A percentile compares a stretch with the other conserved stretches of the same genome.
Conservation (phyloP, 1,284 basidiomycete species). For the Pterulicium gracile region DNA sequence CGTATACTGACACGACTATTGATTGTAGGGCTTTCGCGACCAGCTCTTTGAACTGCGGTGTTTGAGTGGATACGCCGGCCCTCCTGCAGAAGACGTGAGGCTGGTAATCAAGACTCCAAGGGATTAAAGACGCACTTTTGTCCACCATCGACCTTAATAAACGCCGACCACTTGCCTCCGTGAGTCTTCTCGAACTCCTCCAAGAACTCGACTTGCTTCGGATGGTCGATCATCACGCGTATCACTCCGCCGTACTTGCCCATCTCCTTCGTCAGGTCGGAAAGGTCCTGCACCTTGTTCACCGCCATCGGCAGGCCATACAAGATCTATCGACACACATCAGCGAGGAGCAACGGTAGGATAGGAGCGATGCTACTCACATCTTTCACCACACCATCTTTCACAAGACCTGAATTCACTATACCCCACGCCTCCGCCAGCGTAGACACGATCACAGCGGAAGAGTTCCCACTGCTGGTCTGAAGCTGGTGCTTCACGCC, state of each 20-base stretch:
- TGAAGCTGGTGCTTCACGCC: conserved; percentile 61
- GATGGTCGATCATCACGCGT: conserved; percentile 67
- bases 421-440: conserved; percentile 72
- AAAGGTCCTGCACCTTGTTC: conserved; percentile 68
- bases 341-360: no score
- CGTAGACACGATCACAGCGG: conserved; percentile 68
- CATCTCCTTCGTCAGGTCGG: conserved; percentile 45
- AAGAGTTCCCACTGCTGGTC: conserved; percentile 39
- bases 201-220: conserved; percentile 57
- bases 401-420: conserved; percentile 56
- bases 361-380: conserved; percentile 29
- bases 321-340: conserved; percentile 44
- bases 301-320: conserved; percentile 65
- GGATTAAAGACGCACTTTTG: conserved; percentile 47
- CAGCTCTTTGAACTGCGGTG: conserved; percentile 44
- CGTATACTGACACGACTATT: conserved; percentile 51
- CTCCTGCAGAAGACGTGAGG: conserved; percentile 39
- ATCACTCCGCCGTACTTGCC: conserved; percentile 41
- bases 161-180: conserved; percentile 56
- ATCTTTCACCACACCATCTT: conserved; percentile 67
- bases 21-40: conserved; percentile 42
- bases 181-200: conserved; percentile 41
- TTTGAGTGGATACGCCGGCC: conserved; percentile 59
- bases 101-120: background rate
- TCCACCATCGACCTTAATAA: conserved; percentile 76